A percentile compares a stretch with the other conserved stretches of the same genome.
Evolutionary conservation across 805 yeast species (phyloP).

Genomic region (Candida ortonii): DNA sequence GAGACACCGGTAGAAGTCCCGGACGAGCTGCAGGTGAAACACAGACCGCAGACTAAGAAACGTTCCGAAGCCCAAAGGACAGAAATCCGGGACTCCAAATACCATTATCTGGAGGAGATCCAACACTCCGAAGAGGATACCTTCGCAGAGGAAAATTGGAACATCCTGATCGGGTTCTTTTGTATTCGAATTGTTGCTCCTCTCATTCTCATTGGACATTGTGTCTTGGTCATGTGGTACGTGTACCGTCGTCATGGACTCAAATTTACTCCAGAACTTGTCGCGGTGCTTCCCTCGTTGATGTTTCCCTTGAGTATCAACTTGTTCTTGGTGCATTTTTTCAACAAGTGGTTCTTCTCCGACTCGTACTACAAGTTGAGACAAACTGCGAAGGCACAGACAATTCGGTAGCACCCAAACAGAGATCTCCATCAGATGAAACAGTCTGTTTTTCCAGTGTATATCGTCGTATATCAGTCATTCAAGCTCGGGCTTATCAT

Average conservation of each 20-base stretch:
- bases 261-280: slow-evolving; percentile 10
- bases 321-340: slow-evolving; percentile 25
- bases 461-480: too few relatives aligned
- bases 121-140: slow-evolving; percentile 10
- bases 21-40: slow-evolving; percentile 5
- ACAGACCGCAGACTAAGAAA: background rate
- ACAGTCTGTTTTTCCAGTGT: background rate
- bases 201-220: slow-evolving; percentile 25
- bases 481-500: too few relatives aligned
- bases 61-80: too few relatives aligned
- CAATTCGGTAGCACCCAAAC: too few relatives aligned
- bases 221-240: slow-evolving; percentile 15
- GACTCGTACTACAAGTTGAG: slow-evolving; percentile 24
- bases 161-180: slow-evolving; percentile 25
- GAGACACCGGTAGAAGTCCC: slow-evolving; percentile 4
- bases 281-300: slow-evolving; percentile 18
- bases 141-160: slow-evolving; percentile 22
- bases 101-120: slow-evolving; percentile 10
- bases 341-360: slow-evolving; percentile 26
- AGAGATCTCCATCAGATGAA: too few relatives aligned
- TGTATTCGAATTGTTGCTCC: slow-evolving; percentile 27
- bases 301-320: slow-evolving; percentile 21
- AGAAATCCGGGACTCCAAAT: slow-evolving; percentile 7
- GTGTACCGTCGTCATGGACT: slow-evolving; percentile 21
- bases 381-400: too few relatives aligned